Conservation (phyloP, 164 flowering plant genomes). For the Brasenia schreberi region DNA sequence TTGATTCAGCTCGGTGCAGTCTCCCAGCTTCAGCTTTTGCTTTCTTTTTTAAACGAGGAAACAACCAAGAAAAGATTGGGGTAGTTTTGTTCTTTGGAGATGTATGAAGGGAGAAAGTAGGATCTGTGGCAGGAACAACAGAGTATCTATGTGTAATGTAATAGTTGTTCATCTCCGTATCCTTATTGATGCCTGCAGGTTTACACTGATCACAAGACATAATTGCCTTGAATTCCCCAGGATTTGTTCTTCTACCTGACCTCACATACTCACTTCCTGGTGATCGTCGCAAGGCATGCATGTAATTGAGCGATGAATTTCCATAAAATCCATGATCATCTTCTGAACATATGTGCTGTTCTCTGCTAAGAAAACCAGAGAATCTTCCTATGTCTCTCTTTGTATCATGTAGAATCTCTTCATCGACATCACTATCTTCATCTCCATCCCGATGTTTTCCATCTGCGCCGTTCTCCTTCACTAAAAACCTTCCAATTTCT, state of each 20-base stretch:
- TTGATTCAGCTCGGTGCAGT: conserved; percentile 41
- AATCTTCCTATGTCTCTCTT: conserved; percentile 17
- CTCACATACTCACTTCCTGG: conserved; percentile 33
- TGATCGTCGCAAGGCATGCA: conserved; percentile 25
- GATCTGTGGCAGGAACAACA: conserved; percentile 48
- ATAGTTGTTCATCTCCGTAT: conserved; percentile 17
- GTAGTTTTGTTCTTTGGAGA: conserved; percentile 33
- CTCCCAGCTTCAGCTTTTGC: conserved; percentile 41
- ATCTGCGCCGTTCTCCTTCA: conserved; percentile 35
- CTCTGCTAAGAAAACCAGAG: conserved; percentile 17
- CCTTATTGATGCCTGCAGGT: conserved; percentile 39
- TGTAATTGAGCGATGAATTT: conserved; percentile 32
- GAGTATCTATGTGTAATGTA: conserved; percentile 18
- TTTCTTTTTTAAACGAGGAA: conserved; percentile 58
- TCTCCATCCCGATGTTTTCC: conserved; percentile 13
- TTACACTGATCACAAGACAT: conserved; percentile 61
- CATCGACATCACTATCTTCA: conserved; percentile 9
- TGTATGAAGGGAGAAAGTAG: conserved; percentile 31
- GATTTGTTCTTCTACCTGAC: conserved; percentile 42
- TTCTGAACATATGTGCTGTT: conserved; percentile 25
- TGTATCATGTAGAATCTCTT: not conserved
- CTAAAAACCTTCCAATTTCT: conserved; percentile 21
- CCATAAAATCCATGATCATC: conserved; percentile 37
- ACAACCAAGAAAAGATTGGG: conserved; percentile 48
- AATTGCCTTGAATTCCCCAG: conserved; percentile 42